A percentile compares a stretch with the other conserved stretches of the same genome.
Conservation (phyloP, 1,284 basidiomycete species). For the Porodaedalea pini region DNA sequence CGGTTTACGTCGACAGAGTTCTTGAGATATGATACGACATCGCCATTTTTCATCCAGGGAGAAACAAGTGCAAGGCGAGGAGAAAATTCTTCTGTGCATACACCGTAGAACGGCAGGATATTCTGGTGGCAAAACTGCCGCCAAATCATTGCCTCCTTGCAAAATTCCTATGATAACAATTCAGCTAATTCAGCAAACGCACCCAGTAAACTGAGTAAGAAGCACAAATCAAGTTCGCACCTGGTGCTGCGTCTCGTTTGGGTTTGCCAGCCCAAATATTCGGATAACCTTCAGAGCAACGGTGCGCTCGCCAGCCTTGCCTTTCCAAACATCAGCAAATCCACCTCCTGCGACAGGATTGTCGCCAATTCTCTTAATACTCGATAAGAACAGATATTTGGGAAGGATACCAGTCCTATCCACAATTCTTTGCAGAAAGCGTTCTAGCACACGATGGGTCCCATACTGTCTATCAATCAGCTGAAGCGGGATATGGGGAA, state of each 20-base stretch:
- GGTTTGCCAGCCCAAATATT: slow-evolving; percentile 1
- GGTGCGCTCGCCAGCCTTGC: background rate
- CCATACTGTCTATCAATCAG: background rate
- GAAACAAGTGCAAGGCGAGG: slow-evolving; percentile 10
- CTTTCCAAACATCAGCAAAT: slow-evolving; percentile 16
- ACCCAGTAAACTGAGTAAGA: background rate
- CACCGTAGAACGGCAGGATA: slow-evolving; percentile 11
- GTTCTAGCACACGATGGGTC: background rate
- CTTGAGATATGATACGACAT: slow-evolving; percentile 4
- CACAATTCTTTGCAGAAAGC: slow-evolving; percentile 3
- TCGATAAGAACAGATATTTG: background rate
- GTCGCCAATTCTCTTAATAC: background rate
- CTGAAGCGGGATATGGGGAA: background rate
- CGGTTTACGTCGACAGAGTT: background rate
- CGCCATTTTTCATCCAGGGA: slow-evolving; percentile 12
- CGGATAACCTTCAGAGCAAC: slow-evolving; percentile 18
- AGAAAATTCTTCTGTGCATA: background rate
- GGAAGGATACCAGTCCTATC: slow-evolving; percentile 8
- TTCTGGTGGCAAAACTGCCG: slow-evolving; percentile 4
- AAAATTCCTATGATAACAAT: slow-evolving; percentile 7
- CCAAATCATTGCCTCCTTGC: slow-evolving; percentile 17
- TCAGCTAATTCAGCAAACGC: background rate
- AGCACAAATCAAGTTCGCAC: too few relatives aligned
- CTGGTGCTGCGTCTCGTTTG: background rate
- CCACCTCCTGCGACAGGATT: slow-evolving; percentile 15